phyloP scores from a whole-genome alignment of 352 stramenopile genomes.

The Globisporangium rhizosaccharum region DNA sequence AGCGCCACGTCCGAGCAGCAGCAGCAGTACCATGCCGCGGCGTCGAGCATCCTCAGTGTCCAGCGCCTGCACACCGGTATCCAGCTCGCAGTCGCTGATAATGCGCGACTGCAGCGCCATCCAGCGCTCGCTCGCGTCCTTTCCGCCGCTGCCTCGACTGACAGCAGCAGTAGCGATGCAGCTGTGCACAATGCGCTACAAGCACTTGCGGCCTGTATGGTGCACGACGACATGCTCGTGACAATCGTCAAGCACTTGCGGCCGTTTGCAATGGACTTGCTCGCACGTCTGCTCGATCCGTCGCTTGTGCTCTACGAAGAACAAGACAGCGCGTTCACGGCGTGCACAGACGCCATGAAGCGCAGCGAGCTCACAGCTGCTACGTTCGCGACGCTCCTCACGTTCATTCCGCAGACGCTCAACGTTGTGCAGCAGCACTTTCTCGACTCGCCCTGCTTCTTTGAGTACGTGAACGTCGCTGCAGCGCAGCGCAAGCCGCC shows the following conservation, averaged over 20 bases:
- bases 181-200: constrained; percentile 33
- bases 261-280: constrained; percentile 67
- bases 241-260: constrained; percentile 54
- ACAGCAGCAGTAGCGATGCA: constrained; percentile 13
- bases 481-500: constrained; percentile 30
- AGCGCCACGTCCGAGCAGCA: background rate
- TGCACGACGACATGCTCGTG: constrained; percentile 36
- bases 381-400: constrained; percentile 50
- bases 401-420: constrained; percentile 46
- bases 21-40: background rate
- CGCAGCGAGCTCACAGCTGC: constrained; percentile 45
- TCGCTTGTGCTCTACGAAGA: constrained; percentile 39
- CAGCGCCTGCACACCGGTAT: constrained; percentile 23
- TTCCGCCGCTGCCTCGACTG: constrained; percentile 5
- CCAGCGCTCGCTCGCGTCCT: constrained; percentile 32
- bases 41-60: constrained; percentile 23
- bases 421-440: constrained; percentile 64
- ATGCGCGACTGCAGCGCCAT: constrained; percentile 24
- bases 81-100: constrained; percentile 14
- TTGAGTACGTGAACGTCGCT: constrained; percentile 56
- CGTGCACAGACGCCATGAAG: constrained; percentile 45
- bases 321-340: constrained; percentile 8
- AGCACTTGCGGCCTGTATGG: constrained; percentile 47
- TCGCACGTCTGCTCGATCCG: constrained; percentile 56
- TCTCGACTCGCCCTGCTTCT: constrained; percentile 63